Evolutionary conservation across 2,329 filamentous ascomycete species (phyloP).

Genomic region (Fusarium nelsonii): DNA sequence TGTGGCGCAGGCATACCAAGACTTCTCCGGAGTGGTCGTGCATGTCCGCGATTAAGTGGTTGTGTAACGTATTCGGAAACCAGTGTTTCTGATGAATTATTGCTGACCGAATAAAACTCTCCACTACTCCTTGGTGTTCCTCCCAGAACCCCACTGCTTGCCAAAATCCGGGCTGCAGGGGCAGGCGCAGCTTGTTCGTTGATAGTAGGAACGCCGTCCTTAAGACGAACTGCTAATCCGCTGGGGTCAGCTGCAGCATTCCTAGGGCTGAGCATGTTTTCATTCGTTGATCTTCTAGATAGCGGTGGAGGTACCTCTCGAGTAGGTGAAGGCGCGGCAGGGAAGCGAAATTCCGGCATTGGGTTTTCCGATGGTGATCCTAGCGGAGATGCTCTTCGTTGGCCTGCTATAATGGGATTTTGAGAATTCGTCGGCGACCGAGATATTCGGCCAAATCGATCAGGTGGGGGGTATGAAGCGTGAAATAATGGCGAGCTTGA

Average conservation of each 20-base stretch:
- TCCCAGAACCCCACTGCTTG: constrained; percentile 77
- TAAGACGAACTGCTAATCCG: constrained; percentile 56
- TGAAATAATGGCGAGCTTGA: constrained; percentile 66
- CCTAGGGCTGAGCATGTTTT: constrained; percentile 58
- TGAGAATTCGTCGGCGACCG: constrained; percentile 60
- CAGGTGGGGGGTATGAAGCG: constrained; percentile 66
- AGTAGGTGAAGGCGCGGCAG: constrained; percentile 60
- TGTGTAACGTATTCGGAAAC: constrained; percentile 86
- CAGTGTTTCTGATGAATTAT: constrained; percentile 93
- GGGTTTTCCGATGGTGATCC: constrained; percentile 54
- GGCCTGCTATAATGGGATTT: constrained; percentile 56
- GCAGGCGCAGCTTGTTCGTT: constrained; percentile 71
- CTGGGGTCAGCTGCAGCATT: constrained; percentile 52
- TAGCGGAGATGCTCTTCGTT: constrained; percentile 56
- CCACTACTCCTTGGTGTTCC: constrained; percentile 90
- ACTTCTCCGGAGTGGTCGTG: constrained; percentile 60
- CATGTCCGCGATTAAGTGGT: constrained; percentile 49
- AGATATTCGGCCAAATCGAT: constrained; percentile 58
- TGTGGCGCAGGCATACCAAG: constrained; percentile 60
- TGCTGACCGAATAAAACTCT: constrained; percentile 95
- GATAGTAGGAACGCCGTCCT: constrained; percentile 62
- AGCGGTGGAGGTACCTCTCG: constrained; percentile 51
- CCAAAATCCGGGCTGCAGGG: constrained; percentile 77
- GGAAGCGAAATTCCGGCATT: constrained; percentile 70
- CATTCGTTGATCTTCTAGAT: constrained; percentile 50